Base-by-base conservation (phyloP, 352 stramenopile species). In the Plasmopara halstedii region DNA sequence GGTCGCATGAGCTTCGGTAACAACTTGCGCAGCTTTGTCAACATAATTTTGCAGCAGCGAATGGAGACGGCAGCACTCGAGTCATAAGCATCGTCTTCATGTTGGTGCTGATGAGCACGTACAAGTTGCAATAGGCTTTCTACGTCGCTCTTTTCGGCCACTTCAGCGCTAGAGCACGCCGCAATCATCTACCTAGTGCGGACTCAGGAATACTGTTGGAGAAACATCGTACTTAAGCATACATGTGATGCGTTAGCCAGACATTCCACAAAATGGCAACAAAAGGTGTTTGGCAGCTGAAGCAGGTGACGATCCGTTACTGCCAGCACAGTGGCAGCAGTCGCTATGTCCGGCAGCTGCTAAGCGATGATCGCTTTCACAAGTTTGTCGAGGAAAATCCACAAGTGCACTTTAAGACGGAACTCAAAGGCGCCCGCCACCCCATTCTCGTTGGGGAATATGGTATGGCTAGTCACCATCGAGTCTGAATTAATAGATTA, bases 361-460 rank as follows among this genome's bases (percentile, higher is more conserved):
- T 94, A 38, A 60, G 64, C 34, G 78, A 91, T 46, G 44, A 73
- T 50, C 79, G 78, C 34, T 94, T 94, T 59, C 56, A 88, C 25
- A 64, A 74, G 35, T 91, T 94, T 48, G 83, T 94, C 34, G 77
- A 87, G 57, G 79, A 88, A 49, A 94, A 94, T 56, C 83, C 83
- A 44, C 83, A 94, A 64, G 72, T 94, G 46, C 64, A 67, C 23
- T 94, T 94, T 41, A 48, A 81, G 62, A 94, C 83, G 22, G 63
- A 94, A 56, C 61, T 94, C 58, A 91, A 94, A 68, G 76, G 79
- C 20, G 79, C 77, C 14, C 70, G 63, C 42, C 83, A 94, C 64
- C 83, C 83, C 7, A 64, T 94, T 14, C 37, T 94, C 19, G 73
- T 94, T 37, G 83, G 83, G 50, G 77, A 91, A 51, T 94, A 94